Conservation (phyloP, 164 flowering plant genomes). For the Chimonanthus salicifolius region DNA sequence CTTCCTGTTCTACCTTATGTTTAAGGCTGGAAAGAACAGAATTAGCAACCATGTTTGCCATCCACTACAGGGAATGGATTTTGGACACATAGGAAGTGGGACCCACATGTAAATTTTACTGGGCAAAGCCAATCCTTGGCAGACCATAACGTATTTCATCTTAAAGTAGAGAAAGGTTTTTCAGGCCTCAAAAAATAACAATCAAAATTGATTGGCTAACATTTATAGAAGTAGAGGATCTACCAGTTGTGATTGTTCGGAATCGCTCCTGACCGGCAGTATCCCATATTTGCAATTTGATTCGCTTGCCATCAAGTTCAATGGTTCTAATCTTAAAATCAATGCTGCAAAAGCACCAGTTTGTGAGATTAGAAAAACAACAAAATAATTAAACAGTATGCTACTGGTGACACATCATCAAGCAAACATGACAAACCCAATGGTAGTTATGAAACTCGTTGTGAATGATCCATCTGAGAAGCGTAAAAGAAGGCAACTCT, state of each 20-base stretch:
- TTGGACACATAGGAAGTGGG: no score
- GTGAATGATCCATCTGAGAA: conserved; percentile 92
- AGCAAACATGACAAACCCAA: conserved; percentile 43
- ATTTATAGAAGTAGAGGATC: not conserved
- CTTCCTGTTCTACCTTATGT: no score
- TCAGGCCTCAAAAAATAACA: not conserved
- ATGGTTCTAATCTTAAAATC: conserved; percentile 87
- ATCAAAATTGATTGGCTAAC: not conserved
- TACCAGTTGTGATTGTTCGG: conserved; percentile 83
- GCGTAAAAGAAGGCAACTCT: conserved; percentile 89
- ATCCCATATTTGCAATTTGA: conserved; percentile 93
- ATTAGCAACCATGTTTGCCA: no score
- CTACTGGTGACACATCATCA: not conserved
- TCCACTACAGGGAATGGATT: no score
- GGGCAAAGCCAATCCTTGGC: no score
- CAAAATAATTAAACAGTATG: not conserved
- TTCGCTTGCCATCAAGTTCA: conserved; percentile 79
- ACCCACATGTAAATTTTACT: no score
- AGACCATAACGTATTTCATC: no score
- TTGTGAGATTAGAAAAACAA: conserved; percentile 3
- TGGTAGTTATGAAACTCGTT: conserved; percentile 86
- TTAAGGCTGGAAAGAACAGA: no score
- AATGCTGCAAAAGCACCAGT: conserved; percentile 38
- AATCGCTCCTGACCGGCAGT: conserved; percentile 97
- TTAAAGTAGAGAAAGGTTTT: no score